Conservation (phyloP, 106 monocot genomes). For the Acorus gramineus region DNA sequence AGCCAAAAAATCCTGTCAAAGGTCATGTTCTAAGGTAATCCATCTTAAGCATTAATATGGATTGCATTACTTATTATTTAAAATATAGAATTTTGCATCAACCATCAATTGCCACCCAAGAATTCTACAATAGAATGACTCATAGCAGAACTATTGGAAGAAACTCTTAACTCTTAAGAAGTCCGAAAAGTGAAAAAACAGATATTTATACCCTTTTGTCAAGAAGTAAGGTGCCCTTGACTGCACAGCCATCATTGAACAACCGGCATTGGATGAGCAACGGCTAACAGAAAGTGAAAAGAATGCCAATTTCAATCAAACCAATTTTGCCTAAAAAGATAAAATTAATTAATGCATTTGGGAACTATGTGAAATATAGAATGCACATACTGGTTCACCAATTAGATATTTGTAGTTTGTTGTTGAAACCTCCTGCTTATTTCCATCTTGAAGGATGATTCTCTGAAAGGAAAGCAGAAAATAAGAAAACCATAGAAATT, state of each 20-base stretch:
- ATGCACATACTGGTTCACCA: conserved; percentile 19
- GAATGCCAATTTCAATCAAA: not conserved
- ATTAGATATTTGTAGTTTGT: conserved; percentile 1
- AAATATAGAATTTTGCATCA: too few species aligned
- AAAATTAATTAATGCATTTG: not conserved
- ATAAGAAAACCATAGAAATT: too few species aligned
- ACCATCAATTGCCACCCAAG: too few species aligned
- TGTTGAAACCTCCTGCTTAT: conserved; percentile 3
- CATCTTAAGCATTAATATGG: too few species aligned
- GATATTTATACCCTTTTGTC: conserved; percentile 35
- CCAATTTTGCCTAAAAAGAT: not conserved
- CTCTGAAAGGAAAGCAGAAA: conserved; percentile 9
- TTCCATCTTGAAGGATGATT: conserved; percentile 9
- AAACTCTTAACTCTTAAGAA: too few species aligned
- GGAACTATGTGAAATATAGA: not conserved
- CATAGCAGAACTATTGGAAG: too few species aligned
- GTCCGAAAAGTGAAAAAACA: too few species aligned
- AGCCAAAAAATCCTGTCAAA: too few species aligned
- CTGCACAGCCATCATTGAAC: conserved; percentile 64
- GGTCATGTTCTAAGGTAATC: too few species aligned
- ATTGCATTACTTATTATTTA: too few species aligned
- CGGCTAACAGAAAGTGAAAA: conserved; percentile 27
- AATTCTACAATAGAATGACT: too few species aligned
- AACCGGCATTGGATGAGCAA: conserved; percentile 61
- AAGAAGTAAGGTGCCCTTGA: conserved; percentile 63